These are phyloP conservation scores for Diaporthe batatas DNA, from an alignment of 2,329 filamentous ascomycete genomes.

Conservation along the genomic window DNA sequence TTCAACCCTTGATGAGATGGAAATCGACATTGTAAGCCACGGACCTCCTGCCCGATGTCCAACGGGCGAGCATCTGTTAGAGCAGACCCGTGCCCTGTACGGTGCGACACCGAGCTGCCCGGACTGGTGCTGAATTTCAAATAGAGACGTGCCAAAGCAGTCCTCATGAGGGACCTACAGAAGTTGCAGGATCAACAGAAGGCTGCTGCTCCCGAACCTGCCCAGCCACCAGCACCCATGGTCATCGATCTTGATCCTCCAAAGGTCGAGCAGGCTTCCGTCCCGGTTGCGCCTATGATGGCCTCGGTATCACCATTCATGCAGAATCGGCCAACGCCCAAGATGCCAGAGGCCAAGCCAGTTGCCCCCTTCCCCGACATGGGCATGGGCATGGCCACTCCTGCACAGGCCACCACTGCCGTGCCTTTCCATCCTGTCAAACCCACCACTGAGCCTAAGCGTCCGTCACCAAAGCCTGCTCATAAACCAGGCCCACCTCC, in stretches of 20 bases:
- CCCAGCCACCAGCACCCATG: conserved; percentile 42
- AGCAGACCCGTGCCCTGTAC: not conserved
- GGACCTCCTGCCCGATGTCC: not conserved
- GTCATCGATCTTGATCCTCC: conserved; percentile 39
- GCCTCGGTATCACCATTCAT: conserved; percentile 38
- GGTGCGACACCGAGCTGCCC: not conserved
- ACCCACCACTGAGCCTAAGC: conserved; percentile 36
- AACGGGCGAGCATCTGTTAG: too few species aligned
- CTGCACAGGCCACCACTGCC: conserved; percentile 8
- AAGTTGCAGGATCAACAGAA: conserved; percentile 36
- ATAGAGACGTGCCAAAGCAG: conserved; percentile 41
- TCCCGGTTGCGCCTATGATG: conserved; percentile 41
- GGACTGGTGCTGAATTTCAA: conserved; percentile 18
- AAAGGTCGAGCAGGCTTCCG: conserved; percentile 35
- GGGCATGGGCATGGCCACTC: conserved; percentile 35
- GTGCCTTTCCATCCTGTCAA: conserved; percentile 37
- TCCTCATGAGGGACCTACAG: conserved; percentile 40
- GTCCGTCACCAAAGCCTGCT: conserved; percentile 36
- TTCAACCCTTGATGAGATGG: conserved; percentile 42
- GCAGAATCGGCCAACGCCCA: conserved; percentile 34
- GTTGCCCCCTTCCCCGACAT: conserved; percentile 43
- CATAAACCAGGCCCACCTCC: conserved; percentile 37
- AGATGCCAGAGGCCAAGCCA: conserved; percentile 34
- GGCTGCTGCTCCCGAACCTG: conserved; percentile 25
- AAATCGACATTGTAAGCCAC: conserved; percentile 41